Evolutionary conservation across 106 monocot species (phyloP), one percentile per base, ranked within the genome.

Genomic region (Allium cepa): DNA sequence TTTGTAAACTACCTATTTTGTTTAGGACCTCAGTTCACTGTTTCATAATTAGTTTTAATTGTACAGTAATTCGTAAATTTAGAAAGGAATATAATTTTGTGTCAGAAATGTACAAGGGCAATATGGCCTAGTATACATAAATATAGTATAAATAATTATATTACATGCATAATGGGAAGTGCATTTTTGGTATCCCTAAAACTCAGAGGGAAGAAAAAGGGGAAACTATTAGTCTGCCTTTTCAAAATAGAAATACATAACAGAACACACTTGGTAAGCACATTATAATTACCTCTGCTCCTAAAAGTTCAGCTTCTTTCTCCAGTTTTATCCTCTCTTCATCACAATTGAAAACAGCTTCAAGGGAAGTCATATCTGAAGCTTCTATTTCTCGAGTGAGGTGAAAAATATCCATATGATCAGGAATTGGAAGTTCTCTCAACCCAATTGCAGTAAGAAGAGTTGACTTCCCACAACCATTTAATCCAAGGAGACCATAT

Each of bases 381-480:
- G 97, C 97, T 77, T 97, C 97, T 71, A 97, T 92, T 84, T 97
- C 97, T 12, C 87, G 67, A 7, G 87, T 71, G 3, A 97, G 80
- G 62, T 97, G 97, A 76, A 84, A 87, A 13, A 97, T 97, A 61
- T 97, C 97, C 92, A 97, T 89, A 71, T 97, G 97, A 17, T 89
- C 92, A 51, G 97, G 97, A 71, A 97, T 97, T 18, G 92, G 97
- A 15, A 97, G 78, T 75, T 97, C 97, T 77, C 92, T 69, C 49
- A 70, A 75, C 48, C 97, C 97, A 71, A 97, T 76, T 28, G 97
- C 75, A 56, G 84, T 64, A 69, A 97, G 87, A 8, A 97, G 84
- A 16, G 92, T 92, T 17, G 97, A 97, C 67, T 97, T 97, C 14
- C 97, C 97, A 81, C 97, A 97, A 17, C 97, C 97, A 84, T 97